Evolutionary conservation across 2,329 filamentous ascomycete genomes (phyloP).

Genomic region (Leptographium galeiforme): DNA sequence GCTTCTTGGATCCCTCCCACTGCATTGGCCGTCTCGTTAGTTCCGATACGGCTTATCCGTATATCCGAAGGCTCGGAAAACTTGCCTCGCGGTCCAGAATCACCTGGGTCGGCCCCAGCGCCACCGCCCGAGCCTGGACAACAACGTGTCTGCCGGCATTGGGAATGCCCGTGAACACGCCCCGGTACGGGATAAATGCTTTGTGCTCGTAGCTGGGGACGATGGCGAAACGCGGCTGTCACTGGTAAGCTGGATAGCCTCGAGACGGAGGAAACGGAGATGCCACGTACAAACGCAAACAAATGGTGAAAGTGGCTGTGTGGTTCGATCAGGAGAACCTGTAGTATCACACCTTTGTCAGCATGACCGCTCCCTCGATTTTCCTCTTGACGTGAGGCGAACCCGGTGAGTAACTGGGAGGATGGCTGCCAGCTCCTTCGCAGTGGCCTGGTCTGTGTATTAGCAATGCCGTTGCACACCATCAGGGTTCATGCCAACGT

Average conservation of each 20-base stretch:
- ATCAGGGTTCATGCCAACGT: neutral
- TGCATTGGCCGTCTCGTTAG: neutral
- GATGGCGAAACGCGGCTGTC: constrained; percentile 4
- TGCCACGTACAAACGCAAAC: constrained; percentile 30
- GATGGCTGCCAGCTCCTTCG: neutral
- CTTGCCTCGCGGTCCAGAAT: neutral
- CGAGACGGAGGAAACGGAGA: constrained; percentile 39
- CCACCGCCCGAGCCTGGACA: neutral
- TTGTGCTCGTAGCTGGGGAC: constrained; percentile 9
- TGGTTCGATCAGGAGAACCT: constrained; percentile 43
- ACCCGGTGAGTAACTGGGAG: constrained; percentile 20
- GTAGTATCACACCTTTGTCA: constrained; percentile 26
- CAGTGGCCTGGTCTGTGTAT: neutral
- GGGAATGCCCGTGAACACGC: neutral
- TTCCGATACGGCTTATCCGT: neutral
- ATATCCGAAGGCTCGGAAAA: neutral
- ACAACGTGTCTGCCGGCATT: neutral
- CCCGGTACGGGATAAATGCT: neutral
- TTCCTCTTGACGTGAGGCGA: constrained; percentile 38
- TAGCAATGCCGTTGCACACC: neutral
- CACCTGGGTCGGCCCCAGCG: neutral
- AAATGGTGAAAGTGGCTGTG: constrained; percentile 49
- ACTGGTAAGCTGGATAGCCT: constrained; percentile 38
- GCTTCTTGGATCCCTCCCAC: neutral
- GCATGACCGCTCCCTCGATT: constrained; percentile 28